These are phyloP conservation scores for Colletotrichum sp. DNA, from an alignment of 2,329 filamentous ascomycete genomes.

Conservation along the genomic window DNA sequence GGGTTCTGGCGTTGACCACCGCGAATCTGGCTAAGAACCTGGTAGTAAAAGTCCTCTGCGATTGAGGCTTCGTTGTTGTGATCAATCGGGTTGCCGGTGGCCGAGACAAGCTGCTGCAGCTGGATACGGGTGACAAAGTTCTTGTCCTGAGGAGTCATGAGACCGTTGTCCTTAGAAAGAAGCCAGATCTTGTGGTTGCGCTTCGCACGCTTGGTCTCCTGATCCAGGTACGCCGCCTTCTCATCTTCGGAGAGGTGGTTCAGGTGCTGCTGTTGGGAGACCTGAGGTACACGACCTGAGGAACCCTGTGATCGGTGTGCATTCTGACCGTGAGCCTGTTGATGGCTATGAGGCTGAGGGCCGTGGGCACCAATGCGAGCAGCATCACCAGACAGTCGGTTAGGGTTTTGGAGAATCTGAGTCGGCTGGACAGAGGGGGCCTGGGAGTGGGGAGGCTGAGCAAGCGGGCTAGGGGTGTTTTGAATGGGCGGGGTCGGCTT, in stretches of 20 bases:
- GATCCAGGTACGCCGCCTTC: constrained; percentile 80
- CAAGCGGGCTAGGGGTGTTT: constrained; percentile 33
- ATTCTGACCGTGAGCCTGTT: constrained; percentile 33
- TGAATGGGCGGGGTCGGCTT: constrained; percentile 43
- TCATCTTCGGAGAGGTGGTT: constrained; percentile 83
- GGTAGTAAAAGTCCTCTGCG: constrained; percentile 97
- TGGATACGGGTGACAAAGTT: constrained; percentile 99
- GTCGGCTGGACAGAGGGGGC: constrained; percentile 61
- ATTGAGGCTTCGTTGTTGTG: constrained; percentile 80
- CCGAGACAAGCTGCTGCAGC: constrained; percentile 91
- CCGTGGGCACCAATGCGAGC: constrained; percentile 33
- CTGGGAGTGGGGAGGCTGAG: constrained; percentile 39
- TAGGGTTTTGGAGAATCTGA: constrained; percentile 83
- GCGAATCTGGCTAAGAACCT: constrained; percentile 94
- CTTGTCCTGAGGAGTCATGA: constrained; percentile 99
- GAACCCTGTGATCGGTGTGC: constrained; percentile 58
- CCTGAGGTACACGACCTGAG: constrained; percentile 60
- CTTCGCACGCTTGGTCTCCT: constrained; percentile 94
- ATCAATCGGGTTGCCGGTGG: constrained; percentile 86
- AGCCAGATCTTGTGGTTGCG: constrained; percentile 98
- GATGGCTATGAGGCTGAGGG: constrained; percentile 27
- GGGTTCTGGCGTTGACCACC: constrained; percentile 89
- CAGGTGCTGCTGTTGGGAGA: constrained; percentile 64
- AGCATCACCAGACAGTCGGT: constrained; percentile 61
- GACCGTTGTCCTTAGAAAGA: constrained; percentile 89